These are phyloP conservation scores for Neopestalotiopsis sp. DNA, from an alignment of 2,329 filamentous ascomycete species.

Conservation along the genomic window DNA sequence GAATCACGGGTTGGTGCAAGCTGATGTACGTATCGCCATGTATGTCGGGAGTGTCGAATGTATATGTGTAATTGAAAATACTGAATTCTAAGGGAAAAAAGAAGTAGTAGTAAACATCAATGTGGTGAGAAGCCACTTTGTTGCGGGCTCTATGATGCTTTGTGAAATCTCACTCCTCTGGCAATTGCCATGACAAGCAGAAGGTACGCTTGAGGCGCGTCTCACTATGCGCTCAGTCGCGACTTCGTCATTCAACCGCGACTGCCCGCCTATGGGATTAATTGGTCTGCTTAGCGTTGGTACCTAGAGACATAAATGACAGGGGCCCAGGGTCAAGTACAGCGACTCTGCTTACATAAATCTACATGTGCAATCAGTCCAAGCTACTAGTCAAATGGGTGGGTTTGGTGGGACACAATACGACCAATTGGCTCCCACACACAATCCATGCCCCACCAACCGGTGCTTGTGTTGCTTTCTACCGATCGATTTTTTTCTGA, in stretches of 20 bases:
- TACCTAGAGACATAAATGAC: background rate
- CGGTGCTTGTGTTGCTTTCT: constrained; percentile 12
- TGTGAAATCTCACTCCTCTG: background rate
- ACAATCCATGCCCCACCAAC: constrained; percentile 13
- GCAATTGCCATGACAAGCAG: background rate
- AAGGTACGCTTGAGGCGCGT: constrained; percentile 3
- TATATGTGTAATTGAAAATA: too few species aligned
- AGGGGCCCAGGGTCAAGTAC: too few species aligned
- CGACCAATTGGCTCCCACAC: background rate
- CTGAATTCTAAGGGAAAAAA: too few species aligned
- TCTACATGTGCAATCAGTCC: background rate
- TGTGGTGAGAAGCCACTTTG: too few species aligned
- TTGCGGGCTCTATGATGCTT: background rate
- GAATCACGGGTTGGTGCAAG: background rate
- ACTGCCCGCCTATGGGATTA: constrained; percentile 11
- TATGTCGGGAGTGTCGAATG: background rate
- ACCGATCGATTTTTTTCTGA: constrained; percentile 21
- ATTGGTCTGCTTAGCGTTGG: background rate
- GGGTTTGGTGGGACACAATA: background rate
- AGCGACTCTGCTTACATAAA: background rate
- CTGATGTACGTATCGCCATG: background rate
- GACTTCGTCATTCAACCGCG: constrained; percentile 11
- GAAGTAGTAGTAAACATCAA: too few species aligned
- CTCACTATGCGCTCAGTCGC: constrained; percentile 3
- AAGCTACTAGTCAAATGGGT: background rate